Percentiles rank a stretch among this genome's conserved stretches.
Evolutionary conservation across 306 rosid species (phyloP).

Genomic region (Lathyrus sativus): DNA sequence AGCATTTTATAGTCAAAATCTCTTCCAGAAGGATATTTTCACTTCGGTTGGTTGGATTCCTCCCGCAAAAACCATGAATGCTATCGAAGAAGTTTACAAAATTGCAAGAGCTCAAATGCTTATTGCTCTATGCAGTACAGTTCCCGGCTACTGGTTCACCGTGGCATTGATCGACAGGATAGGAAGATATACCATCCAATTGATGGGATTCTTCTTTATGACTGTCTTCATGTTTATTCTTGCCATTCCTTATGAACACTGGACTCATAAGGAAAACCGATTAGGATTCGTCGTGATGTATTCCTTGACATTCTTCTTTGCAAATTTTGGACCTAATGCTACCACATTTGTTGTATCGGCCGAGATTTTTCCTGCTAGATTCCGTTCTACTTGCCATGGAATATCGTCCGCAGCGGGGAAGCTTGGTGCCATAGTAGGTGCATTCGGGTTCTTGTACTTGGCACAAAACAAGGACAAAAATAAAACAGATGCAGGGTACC

Average conservation of each 20-base stretch:
- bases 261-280: slow-evolving; percentile 67
- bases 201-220: slow-evolving; percentile 89
- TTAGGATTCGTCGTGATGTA: slow-evolving; percentile 70
- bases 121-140: slow-evolving; percentile 77
- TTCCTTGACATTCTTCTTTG: slow-evolving; percentile 74
- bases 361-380: slow-evolving; percentile 74
- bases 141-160: slow-evolving; percentile 82
- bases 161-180: slow-evolving; percentile 70
- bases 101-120: slow-evolving; percentile 80
- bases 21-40: slow-evolving; percentile 79
- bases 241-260: slow-evolving; percentile 81
- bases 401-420: slow-evolving; percentile 74
- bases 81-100: slow-evolving; percentile 64
- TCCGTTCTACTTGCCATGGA: slow-evolving; percentile 75
- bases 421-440: slow-evolving; percentile 81
- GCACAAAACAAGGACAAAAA: slow-evolving; percentile 69
- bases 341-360: slow-evolving; percentile 86
- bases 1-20: slow-evolving; percentile 75
- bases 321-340: slow-evolving; percentile 82
- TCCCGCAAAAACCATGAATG: slow-evolving; percentile 68
- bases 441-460: slow-evolving; percentile 82
- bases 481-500: slow-evolving; percentile 80
- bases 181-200: slow-evolving; percentile 68
- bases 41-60: slow-evolving; percentile 86
- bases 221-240: slow-evolving; percentile 81